phyloP scores from a whole-genome alignment of 768 basidiomycete genomes.

The Boletus subcaerulescens region DNA sequence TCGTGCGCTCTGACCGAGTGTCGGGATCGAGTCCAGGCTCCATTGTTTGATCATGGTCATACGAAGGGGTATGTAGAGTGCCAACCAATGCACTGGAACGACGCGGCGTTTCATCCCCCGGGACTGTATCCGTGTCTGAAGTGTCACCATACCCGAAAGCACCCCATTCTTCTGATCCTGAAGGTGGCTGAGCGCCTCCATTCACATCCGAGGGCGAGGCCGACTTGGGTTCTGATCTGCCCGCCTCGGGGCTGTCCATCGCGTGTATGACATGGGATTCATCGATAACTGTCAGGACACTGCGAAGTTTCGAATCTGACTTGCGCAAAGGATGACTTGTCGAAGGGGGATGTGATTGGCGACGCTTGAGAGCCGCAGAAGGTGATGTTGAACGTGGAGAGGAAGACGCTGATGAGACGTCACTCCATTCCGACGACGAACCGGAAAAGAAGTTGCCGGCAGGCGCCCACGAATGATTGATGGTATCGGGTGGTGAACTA shows the following conservation, averaged over 20 bases:
- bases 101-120: constrained; percentile 46
- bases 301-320: constrained; percentile 66
- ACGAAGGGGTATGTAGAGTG: constrained; percentile 21
- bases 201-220: constrained; percentile 31
- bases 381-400: constrained; percentile 55
- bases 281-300: constrained; percentile 68
- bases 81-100: constrained; percentile 33
- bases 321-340: constrained; percentile 45
- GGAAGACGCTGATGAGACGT: constrained; percentile 36
- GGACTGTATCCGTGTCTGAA: constrained; percentile 30
- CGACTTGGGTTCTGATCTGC: constrained; percentile 20
- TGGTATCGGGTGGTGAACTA: constrained; percentile 35
- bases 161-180: constrained; percentile 38
- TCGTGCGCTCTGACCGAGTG: constrained; percentile 27
- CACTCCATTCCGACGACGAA: constrained; percentile 57
- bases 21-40: constrained; percentile 18
- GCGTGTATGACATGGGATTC: constrained; percentile 46
- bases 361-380: constrained; percentile 38
- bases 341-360: constrained; percentile 50
- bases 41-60: constrained; percentile 21
- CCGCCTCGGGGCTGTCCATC: constrained; percentile 20
- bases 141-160: constrained; percentile 40
- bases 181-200: constrained; percentile 15
- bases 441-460: constrained; percentile 47
- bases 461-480: constrained; percentile 51